Conservation (phyloP, 1,284 basidiomycete genomes). For the Grifola frondosa region DNA sequence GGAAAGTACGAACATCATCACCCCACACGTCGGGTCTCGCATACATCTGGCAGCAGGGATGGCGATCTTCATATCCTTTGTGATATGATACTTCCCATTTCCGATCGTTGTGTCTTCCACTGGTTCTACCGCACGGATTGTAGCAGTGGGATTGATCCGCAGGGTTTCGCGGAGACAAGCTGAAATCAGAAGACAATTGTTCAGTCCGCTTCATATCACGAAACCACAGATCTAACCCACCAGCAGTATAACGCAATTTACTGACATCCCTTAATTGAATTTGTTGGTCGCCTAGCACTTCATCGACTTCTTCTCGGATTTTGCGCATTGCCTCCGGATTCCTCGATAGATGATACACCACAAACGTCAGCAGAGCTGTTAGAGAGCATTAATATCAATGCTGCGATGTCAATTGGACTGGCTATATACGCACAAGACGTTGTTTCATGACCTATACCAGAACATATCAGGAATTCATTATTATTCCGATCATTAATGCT, state of each 20-base stretch:
- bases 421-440: conserved; percentile 36
- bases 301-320: conserved; percentile 47
- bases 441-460: conserved; percentile 43
- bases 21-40: conserved; percentile 49
- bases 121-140: conserved; percentile 35
- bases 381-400: not conserved
- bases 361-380: conserved; percentile 39
- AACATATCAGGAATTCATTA: not conserved
- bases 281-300: conserved; percentile 39
- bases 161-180: conserved; percentile 49
- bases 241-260: conserved; percentile 44
- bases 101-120: conserved; percentile 39
- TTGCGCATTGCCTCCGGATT: conserved; percentile 43
- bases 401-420: not conserved
- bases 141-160: conserved; percentile 44
- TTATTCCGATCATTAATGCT: too few relatives aligned
- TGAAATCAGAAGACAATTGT: conserved; percentile 4
- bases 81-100: conserved; percentile 43
- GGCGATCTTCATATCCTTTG: conserved; percentile 32
- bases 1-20: conserved; percentile 40
- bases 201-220: not conserved
- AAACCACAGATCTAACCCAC: conserved; percentile 20
- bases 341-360: conserved; percentile 45
- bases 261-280: conserved; percentile 39
- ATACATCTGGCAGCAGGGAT: conserved; percentile 38